Base-by-base conservation (phyloP, 345 rosid genomes). In the Gossypium anomalum region DNA sequence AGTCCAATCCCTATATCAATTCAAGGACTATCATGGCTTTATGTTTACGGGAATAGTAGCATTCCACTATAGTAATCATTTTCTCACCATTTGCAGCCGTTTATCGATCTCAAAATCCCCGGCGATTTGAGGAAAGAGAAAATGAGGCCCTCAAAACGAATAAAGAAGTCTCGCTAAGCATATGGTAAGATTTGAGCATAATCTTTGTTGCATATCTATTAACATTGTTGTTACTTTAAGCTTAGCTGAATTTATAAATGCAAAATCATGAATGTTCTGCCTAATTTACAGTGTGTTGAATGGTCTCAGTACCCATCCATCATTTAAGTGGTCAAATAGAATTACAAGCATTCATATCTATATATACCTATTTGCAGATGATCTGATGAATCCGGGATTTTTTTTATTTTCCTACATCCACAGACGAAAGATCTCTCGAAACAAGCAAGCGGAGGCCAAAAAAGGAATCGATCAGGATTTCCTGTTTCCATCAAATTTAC, bases 91-190 rank as follows among this genome's bases (percentile, higher is more conserved):
- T 58, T 83, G 90, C 97, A 94, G 98, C 94, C 97, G 29, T 86
- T 86, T 75, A 71, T 87, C 62, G 91, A 92, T 44, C 67, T 80
- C 12, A 89, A 86, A 80, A 72, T 85, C 43, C 75, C 78, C 0
- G 91, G 91, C 71, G 97, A 88, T 72, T 17, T 80, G 22, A 83
- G 87, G 84, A 92, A 92, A 83, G 97, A 86, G 77, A 73, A 82
- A 7, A 47, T 61, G 61, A 85, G 85, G 74, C 83, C 88, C n/a
- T 74, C 95, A 9, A 94, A 92, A 82, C 93, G 97, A 62, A 27
- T 72, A 63, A 92, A 87, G 86, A 94, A 89, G 77, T 70, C 83
- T 16, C 93, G 95, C 44, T 94, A 76, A 83, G 67, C 63, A 52
- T 3, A 41, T 59, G 45, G 79, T 76, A 73, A 69, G 75, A 48